Base-by-base conservation (phyloP, 352 stramenopile species). In the Phytopythium chamaehyphon region DNA sequence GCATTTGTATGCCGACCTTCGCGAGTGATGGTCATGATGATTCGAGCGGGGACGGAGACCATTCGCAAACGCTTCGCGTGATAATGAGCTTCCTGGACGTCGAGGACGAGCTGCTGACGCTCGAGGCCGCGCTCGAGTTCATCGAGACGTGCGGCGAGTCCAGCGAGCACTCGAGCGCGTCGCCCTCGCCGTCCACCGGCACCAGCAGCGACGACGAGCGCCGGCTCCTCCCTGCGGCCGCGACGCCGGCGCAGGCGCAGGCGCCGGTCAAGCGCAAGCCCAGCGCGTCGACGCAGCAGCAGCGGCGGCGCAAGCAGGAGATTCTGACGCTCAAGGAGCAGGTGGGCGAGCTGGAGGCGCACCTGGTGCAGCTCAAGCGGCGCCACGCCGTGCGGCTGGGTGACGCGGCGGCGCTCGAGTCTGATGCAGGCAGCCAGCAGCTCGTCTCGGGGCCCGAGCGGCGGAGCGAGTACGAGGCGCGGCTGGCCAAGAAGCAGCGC, bases 241-340 rank as follows among this genome's bases (percentile, higher is more conserved):
- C 23, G 42, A 48, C 18, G 9, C 14, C 24, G 23, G 5, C 15
- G 7, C 12, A 2, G 3, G 15, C 8, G 11, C 15, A 14, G 15
- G 4, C 4, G 2, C 4, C 44, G 44, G 21, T 37, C 9, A 19
- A 61, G 57, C 62, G 54, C 28, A 51, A 51, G 18, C 46, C 58
- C 22, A 57, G 59, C 48, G 59, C 66, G 23, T 72, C 63, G 2
- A 66, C 63, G 1, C 44, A 58, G 23, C 55, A 69, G 45, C 59
- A 72, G 31, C 63, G 66, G 21, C 55, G 63, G 9, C 63, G 66
- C 22, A 69, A 69, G 44, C 55, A 62, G 36, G 62, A 70, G 38
- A 70, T 70, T 6, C 36, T 56, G 50, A 26, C 50, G 3, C 52
- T 72, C 24, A 42, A 60, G 12, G 55, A 72, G 22, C 47, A 72